Conservation (phyloP, 1,139 yeast species). For the Magnusiomyces tetraspermus region DNA sequence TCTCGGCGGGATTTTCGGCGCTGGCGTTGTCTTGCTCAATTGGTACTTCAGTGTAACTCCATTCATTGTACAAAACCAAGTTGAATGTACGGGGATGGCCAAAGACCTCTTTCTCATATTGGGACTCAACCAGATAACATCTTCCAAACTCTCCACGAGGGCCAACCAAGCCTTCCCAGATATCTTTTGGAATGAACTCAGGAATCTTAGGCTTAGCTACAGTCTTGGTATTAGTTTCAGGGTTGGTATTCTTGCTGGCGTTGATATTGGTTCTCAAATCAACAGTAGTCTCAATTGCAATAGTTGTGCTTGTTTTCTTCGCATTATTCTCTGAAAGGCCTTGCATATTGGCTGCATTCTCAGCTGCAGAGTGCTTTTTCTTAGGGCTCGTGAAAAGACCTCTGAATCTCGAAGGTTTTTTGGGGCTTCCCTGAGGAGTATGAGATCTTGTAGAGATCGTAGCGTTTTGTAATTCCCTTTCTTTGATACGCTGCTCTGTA, state of each 20-base stretch:
- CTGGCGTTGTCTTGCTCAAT: background rate
- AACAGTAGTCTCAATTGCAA: background rate
- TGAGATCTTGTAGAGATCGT: background rate
- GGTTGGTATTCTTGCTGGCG: background rate
- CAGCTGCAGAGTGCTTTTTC: slow-evolving; percentile 12
- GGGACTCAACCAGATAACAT: slow-evolving; percentile 56
- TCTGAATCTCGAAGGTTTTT: slow-evolving; percentile 11
- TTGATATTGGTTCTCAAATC: background rate
- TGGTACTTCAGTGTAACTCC: slow-evolving; percentile 38
- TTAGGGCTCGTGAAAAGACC: slow-evolving; percentile 17
- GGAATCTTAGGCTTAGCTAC: slow-evolving; percentile 12
- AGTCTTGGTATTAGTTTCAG: no score
- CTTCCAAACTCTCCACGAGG: slow-evolving; percentile 82
- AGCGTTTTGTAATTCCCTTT: background rate
- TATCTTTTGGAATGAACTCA: slow-evolving; percentile 16
- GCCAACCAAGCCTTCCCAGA: slow-evolving; percentile 45
- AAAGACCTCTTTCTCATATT: slow-evolving; percentile 50
- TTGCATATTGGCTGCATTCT: background rate
- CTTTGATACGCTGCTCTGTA: background rate
- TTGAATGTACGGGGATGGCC: slow-evolving; percentile 47
- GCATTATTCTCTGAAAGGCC: background rate
- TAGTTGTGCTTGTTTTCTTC: background rate
- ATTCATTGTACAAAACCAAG: slow-evolving; percentile 67
- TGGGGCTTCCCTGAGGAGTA: slow-evolving; percentile 5
- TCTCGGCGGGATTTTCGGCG: background rate